Evolutionary conservation across 257 asterid genomes (phyloP).

Genomic region (Coffea canephora): DNA sequence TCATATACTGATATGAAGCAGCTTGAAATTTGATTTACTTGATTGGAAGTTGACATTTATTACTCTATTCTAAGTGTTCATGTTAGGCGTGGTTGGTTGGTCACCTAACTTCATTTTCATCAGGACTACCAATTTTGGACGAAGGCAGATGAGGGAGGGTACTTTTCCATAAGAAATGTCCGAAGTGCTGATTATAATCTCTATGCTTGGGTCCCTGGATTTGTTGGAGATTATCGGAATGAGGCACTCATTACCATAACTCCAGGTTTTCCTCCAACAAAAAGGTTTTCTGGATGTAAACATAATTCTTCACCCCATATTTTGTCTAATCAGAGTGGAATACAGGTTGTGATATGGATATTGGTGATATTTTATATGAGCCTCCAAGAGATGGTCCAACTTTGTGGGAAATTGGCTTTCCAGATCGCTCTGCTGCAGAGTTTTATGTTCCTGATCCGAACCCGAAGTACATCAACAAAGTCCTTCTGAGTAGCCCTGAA

Average conservation of each 20-base stretch:
- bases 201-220: slow-evolving; percentile 72
- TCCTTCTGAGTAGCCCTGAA: slow-evolving; percentile 57
- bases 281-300: neutral
- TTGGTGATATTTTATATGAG: slow-evolving; percentile 47
- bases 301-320: neutral
- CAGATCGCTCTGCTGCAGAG: slow-evolving; percentile 65
- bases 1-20: neutral
- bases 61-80: neutral
- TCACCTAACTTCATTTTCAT: slow-evolving; percentile 1
- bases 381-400: slow-evolving; percentile 79
- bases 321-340: neutral
- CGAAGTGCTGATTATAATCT: slow-evolving; percentile 50
- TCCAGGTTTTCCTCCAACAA: slow-evolving; percentile 36
- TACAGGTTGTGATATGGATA: slow-evolving; percentile 43
- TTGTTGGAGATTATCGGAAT: slow-evolving; percentile 55
- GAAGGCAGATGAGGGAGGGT: slow-evolving; percentile 45
- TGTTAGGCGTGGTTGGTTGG: neutral
- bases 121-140: slow-evolving; percentile 82
- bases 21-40: neutral
- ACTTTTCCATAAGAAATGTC: slow-evolving; percentile 48
- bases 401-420: slow-evolving; percentile 80
- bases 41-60: neutral
- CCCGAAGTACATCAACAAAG: slow-evolving; percentile 55
- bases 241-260: slow-evolving; percentile 37
- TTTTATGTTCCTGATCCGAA: slow-evolving; percentile 65